phyloP scores from a whole-genome alignment of 139 green algal genomes.

The Chlamydomonas schloesseri region DNA sequence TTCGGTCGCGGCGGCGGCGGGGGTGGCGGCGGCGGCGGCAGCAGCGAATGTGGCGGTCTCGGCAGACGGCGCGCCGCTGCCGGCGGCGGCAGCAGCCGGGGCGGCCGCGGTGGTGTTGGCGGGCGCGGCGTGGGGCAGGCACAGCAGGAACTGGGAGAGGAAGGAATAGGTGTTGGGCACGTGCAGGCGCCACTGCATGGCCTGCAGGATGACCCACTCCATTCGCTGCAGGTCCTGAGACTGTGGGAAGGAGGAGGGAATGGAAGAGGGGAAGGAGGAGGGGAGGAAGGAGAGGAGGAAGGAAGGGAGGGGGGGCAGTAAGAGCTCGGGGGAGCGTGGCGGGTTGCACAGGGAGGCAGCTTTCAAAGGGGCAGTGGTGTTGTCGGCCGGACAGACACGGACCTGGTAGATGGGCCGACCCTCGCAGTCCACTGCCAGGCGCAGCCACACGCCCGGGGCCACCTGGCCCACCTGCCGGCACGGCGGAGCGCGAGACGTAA shows the following conservation, averaged over 20 bases:
- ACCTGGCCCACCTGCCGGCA: conserved; percentile 15
- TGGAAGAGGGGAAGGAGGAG: not conserved
- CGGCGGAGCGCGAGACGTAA: too few species aligned
- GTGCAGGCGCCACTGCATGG: conserved; percentile 9
- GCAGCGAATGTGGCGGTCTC: too few species aligned
- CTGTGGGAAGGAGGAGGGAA: not conserved
- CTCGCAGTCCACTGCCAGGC: not conserved
- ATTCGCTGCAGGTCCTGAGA: not conserved
- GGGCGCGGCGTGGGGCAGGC: not conserved
- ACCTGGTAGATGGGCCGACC: conserved; percentile 3
- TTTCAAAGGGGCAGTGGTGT: too few species aligned
- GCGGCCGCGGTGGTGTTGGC: too few species aligned
- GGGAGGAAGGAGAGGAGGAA: not conserved
- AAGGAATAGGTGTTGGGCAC: conserved; percentile 17
- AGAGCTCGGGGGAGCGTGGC: not conserved
- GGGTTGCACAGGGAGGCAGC: not conserved
- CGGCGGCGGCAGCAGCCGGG: too few species aligned
- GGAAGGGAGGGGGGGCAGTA: not conserved
- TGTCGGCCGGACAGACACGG: not conserved
- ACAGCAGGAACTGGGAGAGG: conserved; percentile 11
- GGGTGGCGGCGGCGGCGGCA: too few species aligned
- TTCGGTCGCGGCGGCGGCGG: too few species aligned
- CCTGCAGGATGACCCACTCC: conserved; percentile 17
- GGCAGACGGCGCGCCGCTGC: not conserved
- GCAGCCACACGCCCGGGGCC: not conserved